phyloP scores from a whole-genome alignment of 139 green algal genomes.

The Chlorella sp. region DNA sequence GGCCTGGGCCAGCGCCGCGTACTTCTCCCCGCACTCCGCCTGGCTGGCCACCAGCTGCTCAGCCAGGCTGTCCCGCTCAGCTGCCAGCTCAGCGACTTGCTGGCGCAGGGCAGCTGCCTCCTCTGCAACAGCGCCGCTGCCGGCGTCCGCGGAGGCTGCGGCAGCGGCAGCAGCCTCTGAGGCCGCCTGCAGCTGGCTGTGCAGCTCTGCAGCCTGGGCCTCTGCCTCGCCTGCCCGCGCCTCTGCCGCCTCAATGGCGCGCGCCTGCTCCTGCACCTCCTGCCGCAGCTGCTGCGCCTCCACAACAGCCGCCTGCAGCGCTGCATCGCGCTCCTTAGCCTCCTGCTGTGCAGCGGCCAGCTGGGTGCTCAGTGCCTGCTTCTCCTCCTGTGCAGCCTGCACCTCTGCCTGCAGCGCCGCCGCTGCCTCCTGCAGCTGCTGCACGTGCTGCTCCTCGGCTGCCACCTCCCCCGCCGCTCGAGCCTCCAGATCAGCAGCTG shows the following conservation, averaged over 20 bases:
- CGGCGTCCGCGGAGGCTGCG: neutral
- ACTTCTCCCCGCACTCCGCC: neutral
- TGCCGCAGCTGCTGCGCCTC: neutral
- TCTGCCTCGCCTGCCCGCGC: neutral
- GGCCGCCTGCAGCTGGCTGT: neutral
- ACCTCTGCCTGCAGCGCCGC: neutral
- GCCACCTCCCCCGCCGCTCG: neutral
- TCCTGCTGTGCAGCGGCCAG: neutral
- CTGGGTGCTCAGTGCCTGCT: neutral
- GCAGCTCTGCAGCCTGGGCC: neutral
- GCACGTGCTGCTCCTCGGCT: neutral
- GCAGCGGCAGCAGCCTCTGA: neutral
- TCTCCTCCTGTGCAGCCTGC: neutral
- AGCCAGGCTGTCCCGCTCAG: conserved; percentile 29
- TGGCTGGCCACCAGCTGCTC: neutral
- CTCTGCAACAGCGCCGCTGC: neutral
- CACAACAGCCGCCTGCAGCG: neutral
- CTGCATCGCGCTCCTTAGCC: neutral
- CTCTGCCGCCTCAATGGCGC: neutral
- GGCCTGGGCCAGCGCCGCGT: conserved; percentile 2
- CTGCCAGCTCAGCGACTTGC: conserved; percentile 4
- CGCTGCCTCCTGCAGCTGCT: neutral
- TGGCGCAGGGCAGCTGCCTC: neutral
- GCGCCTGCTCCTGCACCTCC: neutral
- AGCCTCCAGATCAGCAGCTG: neutral